phyloP scores from a whole-genome alignment of 192 early-diverging fungal genomes.

The Coemansia sp. region DNA sequence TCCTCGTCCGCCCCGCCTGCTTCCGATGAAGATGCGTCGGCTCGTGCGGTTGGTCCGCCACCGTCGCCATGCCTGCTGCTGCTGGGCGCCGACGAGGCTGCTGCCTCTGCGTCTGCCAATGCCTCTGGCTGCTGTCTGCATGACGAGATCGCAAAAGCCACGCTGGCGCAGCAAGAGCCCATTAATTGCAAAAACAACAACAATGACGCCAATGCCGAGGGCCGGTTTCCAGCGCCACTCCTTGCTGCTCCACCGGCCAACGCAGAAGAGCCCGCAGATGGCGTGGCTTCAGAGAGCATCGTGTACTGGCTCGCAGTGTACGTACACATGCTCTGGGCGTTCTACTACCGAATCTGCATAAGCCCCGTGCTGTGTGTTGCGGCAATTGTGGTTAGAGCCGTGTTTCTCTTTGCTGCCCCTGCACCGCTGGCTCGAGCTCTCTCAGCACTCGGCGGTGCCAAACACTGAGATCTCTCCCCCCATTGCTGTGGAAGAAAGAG shows the following conservation, averaged over 20 bases:
- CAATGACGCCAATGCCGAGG: background rate
- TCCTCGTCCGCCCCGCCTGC: background rate
- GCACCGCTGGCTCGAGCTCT: conserved; percentile 18
- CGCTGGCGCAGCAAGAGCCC: background rate
- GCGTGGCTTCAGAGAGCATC: background rate
- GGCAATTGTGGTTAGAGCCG: conserved; percentile 6
- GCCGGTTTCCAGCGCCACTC: conserved; percentile 11
- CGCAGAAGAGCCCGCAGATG: background rate
- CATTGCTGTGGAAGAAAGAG: background rate
- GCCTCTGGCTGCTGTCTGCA: conserved; percentile 10
- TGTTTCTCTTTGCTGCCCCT: conserved; percentile 19
- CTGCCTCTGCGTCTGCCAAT: background rate
- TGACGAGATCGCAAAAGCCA: conserved; percentile 44
- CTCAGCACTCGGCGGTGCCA: background rate
- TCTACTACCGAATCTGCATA: conserved; percentile 31
- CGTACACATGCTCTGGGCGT: conserved; percentile 39
- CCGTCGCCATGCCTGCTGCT: background rate
- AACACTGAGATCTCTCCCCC: background rate
- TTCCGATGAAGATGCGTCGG: background rate
- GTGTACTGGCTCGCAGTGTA: conserved; percentile 43
- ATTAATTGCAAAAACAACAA: background rate
- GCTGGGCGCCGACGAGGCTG: background rate
- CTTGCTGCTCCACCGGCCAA: background rate
- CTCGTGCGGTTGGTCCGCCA: background rate
- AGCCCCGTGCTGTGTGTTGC: conserved; percentile 23